Base-by-base conservation (phyloP, 306 rosid species). In the Astragalus glycyphyllos region DNA sequence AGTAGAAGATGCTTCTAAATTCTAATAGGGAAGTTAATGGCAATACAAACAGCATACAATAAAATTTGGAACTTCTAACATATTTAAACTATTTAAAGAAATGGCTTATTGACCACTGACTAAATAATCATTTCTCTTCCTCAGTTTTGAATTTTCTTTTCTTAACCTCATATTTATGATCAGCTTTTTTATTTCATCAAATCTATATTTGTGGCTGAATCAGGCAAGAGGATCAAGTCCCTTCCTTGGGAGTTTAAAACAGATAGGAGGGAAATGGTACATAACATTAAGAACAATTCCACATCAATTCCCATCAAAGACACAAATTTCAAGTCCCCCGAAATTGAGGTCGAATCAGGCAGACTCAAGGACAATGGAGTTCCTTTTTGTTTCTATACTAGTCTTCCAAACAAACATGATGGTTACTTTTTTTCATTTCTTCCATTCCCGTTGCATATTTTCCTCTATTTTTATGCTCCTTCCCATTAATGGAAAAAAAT, bases 41-140 rank as follows among this genome's bases (percentile, higher is more conserved):
- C 45, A 14, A 40, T 72, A 66, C 41, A 44, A 49, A 38, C 14
- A 35, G 23, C 40, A 76, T 32, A 17, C 44, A 9, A 54, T 13
- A 32, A 4, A 16, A 71, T 37, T 23, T 58, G 34, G 41, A n/a
- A 37, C 58, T 44, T 13, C 17, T 35, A 20, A 42, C 42, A 13
- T 44, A n/a, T 12, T 31, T 29, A 34, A 5, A 13, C 12, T 55
- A 4, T 35, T 17, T 29, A 51, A 47, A 69, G 41, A 68, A 32
- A 34, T 31, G 46, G 11, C 48, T 20, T 4, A 60, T 31, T 34
- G n/a, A 48, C 37, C 40, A 51, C 45, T 15, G 20, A 48, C 9
- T 20, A 40, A 29, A 44, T 14, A 34, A 45, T 37, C 5, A 26
- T 26, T 1, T 14, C 50, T 59, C 34, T 3, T 5, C 38, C 41